Evolutionary conservation across 1,284 basidiomycete species (phyloP).

Genomic region (Sanghuangporus sanghuang): DNA sequence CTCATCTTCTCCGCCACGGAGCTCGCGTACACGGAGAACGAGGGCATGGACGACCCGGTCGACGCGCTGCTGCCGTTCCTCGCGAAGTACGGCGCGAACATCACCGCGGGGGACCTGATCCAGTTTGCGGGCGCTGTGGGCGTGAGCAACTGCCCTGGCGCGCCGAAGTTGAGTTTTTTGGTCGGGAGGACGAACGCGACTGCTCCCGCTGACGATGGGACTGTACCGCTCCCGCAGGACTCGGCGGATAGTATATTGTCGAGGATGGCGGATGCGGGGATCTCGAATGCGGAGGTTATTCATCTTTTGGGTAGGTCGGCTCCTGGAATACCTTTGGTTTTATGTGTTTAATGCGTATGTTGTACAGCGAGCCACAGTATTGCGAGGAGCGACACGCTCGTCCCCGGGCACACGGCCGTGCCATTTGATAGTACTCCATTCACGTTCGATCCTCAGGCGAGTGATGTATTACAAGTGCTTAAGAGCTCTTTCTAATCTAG

Average conservation of each 20-base stretch:
- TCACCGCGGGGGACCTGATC: conserved; percentile 21
- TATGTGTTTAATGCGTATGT: too few species aligned
- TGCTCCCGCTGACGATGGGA: conserved; percentile 23
- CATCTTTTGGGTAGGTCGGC: conserved; percentile 19
- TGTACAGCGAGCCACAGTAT: conserved; percentile 17
- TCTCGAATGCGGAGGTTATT: conserved; percentile 27
- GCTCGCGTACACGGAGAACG: conserved; percentile 24
- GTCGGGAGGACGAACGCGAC: conserved; percentile 23
- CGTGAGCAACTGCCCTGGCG: conserved; percentile 21
- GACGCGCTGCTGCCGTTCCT: conserved; percentile 24
- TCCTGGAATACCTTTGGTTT: too few species aligned
- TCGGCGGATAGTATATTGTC: conserved; percentile 26
- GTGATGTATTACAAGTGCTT: too few species aligned
- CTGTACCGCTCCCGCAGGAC: conserved; percentile 27
- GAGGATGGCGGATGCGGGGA: conserved; percentile 23
- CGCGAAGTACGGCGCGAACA: conserved; percentile 18
- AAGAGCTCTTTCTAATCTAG: too few species aligned
- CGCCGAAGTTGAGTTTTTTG: conserved; percentile 23
- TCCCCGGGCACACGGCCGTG: conserved; percentile 10
- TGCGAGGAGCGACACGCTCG: conserved; percentile 19
- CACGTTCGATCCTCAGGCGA: conserved; percentile 18
- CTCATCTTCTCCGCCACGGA: conserved; percentile 15
- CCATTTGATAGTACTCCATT: conserved; percentile 23
- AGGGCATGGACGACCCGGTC: conserved; percentile 27
- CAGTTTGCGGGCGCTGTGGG: conserved; percentile 15